A percentile compares a stretch with the other conserved stretches of the same genome.
Evolutionary conservation across 2,329 filamentous ascomycete genomes (phyloP).

Genomic region (Clathrospora elynae): DNA sequence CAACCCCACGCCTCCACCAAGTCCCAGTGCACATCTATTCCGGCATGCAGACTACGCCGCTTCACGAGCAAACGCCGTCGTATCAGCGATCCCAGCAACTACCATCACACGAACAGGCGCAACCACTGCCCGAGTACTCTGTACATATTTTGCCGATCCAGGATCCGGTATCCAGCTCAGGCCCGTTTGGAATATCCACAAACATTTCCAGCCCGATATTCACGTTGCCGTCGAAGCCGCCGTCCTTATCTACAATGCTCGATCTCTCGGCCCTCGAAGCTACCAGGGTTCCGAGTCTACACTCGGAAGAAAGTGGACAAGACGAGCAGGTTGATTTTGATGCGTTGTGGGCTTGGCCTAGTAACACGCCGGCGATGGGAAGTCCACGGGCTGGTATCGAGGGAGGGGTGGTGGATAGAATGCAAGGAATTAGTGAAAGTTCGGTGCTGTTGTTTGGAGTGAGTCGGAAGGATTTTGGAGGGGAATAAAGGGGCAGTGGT

Average conservation of each 20-base stretch:
- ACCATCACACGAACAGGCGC: neutral
- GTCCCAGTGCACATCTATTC: constrained; percentile 46
- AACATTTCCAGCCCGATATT: constrained; percentile 11
- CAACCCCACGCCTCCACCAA: constrained; percentile 37
- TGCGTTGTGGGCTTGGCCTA: constrained; percentile 50
- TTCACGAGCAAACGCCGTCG: constrained; percentile 20
- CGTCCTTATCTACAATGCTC: constrained; percentile 44
- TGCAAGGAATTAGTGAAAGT: constrained; percentile 37
- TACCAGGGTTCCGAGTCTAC: constrained; percentile 39
- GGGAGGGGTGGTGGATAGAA: constrained; percentile 15
- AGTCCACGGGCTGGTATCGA: constrained; percentile 29
- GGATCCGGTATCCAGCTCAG: too few species aligned
- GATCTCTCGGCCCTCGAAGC: constrained; percentile 46
- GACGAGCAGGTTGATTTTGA: constrained; percentile 52
- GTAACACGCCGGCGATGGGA: constrained; percentile 40
- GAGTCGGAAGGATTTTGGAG: constrained; percentile 11
- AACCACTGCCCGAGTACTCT: constrained; percentile 27
- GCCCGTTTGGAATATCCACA: constrained; percentile 15
- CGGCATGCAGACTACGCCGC: constrained; percentile 40
- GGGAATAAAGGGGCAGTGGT: too few species aligned
- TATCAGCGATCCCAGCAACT: constrained; percentile 11
- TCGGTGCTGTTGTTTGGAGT: constrained; percentile 46
- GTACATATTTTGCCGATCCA: constrained; percentile 41
- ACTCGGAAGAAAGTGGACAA: constrained; percentile 41
- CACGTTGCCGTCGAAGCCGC: constrained; percentile 22